These are phyloP conservation scores for Curvularia sp. DNA, from an alignment of 2,329 filamentous ascomycete genomes.

Conservation along the genomic window DNA sequence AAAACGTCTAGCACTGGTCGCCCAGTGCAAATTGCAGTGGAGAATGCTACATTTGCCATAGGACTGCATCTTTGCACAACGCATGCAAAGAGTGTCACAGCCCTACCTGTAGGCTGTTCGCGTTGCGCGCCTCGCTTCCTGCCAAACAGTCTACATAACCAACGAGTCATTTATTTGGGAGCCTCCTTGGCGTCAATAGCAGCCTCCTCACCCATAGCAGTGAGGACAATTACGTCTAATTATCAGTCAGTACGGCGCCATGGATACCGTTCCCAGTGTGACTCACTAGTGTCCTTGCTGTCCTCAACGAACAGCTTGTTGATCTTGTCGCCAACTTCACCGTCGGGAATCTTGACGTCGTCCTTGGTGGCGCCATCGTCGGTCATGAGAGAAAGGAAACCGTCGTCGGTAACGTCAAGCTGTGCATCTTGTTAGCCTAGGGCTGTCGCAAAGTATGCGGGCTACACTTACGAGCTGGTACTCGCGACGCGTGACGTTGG, in stretches of 20 bases:
- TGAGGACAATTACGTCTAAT: slow-evolving; percentile 87
- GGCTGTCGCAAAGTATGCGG: slow-evolving; percentile 1
- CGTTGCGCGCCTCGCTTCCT: slow-evolving; percentile 38
- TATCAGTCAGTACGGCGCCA: slow-evolving; percentile 27
- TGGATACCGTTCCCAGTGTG: neutral
- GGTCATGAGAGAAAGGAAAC: slow-evolving; percentile 91
- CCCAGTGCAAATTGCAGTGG: slow-evolving; percentile 43
- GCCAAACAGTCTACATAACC: slow-evolving; percentile 37
- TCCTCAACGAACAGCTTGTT: slow-evolving; percentile 77
- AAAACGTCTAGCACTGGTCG: slow-evolving; percentile 47
- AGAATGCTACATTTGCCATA: slow-evolving; percentile 42
- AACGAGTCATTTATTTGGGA: slow-evolving; percentile 57
- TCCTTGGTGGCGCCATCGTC: slow-evolving; percentile 88
- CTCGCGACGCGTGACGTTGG: slow-evolving; percentile 88
- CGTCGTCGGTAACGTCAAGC: slow-evolving; percentile 93
- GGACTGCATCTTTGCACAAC: slow-evolving; percentile 36
- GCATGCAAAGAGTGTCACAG: slow-evolving; percentile 33
- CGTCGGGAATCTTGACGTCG: slow-evolving; percentile 91
- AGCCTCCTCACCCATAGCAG: slow-evolving; percentile 94
- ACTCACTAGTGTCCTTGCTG: slow-evolving; percentile 94
- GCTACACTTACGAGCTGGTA: slow-evolving; percentile 83
- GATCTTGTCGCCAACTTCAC: slow-evolving; percentile 88
- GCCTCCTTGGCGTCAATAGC: slow-evolving; percentile 95
- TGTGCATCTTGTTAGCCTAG: slow-evolving; percentile 51
- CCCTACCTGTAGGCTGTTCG: slow-evolving; percentile 35